Conservation (phyloP, 2,329 filamentous ascomycete genomes). For the Waltergamsia citrina region DNA sequence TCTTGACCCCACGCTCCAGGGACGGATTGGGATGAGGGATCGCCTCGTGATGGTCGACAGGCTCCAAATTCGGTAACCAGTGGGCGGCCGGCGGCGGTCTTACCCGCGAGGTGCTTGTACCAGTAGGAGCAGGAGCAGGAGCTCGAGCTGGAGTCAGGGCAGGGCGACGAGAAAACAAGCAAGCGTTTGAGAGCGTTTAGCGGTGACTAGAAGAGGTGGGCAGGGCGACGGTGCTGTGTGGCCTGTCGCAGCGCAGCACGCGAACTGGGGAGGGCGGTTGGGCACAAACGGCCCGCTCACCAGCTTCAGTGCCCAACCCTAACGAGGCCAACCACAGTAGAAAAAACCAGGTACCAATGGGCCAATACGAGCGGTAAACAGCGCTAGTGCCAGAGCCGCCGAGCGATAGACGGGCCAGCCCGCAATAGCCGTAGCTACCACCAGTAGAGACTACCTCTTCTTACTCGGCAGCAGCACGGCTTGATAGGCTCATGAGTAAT, state of each 20-base stretch:
- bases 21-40: background rate
- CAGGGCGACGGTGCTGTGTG: background rate
- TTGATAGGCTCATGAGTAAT: no score
- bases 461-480: no score
- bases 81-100: conserved; percentile 1
- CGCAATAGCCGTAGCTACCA: no score
- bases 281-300: conserved; percentile 4
- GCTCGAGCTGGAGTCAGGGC: background rate
- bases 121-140: no score
- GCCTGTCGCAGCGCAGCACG: background rate
- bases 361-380: no score
- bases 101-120: no score
- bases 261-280: conserved; percentile 3
- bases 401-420: no score
- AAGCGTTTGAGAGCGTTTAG: background rate
- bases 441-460: no score
- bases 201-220: conserved; percentile 1
- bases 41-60: background rate
- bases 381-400: background rate
- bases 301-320: conserved; percentile 3
- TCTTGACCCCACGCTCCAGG: conserved; percentile 3
- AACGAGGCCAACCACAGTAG: no score
- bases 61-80: conserved; percentile 1
- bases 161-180: conserved; percentile 1
- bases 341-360: no score